These are phyloP conservation scores for Lyophyllum atratum DNA, from an alignment of 768 basidiomycete species.

Conservation along the genomic window DNA sequence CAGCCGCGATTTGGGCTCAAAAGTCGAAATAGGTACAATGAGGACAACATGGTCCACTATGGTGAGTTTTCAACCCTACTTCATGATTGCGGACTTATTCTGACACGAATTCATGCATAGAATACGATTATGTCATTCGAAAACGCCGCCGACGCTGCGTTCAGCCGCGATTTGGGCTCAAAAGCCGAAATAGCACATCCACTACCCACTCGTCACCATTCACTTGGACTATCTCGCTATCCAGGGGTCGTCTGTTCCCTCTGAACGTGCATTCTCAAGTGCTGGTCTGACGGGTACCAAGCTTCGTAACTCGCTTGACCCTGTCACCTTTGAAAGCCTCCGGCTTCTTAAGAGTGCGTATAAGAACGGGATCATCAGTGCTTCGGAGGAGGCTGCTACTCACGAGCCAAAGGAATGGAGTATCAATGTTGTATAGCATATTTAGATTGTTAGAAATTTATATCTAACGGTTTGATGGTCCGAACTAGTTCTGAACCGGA, in stretches of 20 bases:
- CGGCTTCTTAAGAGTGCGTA: conserved; percentile 19
- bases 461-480: background rate
- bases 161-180: no score
- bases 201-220: no score
- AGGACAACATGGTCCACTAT: no score
- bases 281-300: conserved; percentile 25
- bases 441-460: background rate
- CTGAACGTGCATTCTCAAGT: conserved; percentile 31
- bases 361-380: conserved; percentile 11
- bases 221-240: conserved; percentile 34
- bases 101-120: no score
- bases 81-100: no score
- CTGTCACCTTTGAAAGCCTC: conserved; percentile 13
- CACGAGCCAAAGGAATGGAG: background rate
- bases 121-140: no score
- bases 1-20: no score
- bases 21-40: no score
- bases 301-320: conserved; percentile 9
- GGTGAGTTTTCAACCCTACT: no score
- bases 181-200: no score
- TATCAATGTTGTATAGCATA: background rate
- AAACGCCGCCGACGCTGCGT: no score
- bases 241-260: conserved; percentile 27
- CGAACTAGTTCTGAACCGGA: background rate
- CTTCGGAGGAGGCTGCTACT: conserved; percentile 1